A percentile compares a stretch with the other conserved stretches of the same genome.
These are phyloP conservation scores for Lactarius akahatsu DNA, from an alignment of 768 basidiomycete genomes.

Conservation along the genomic window DNA sequence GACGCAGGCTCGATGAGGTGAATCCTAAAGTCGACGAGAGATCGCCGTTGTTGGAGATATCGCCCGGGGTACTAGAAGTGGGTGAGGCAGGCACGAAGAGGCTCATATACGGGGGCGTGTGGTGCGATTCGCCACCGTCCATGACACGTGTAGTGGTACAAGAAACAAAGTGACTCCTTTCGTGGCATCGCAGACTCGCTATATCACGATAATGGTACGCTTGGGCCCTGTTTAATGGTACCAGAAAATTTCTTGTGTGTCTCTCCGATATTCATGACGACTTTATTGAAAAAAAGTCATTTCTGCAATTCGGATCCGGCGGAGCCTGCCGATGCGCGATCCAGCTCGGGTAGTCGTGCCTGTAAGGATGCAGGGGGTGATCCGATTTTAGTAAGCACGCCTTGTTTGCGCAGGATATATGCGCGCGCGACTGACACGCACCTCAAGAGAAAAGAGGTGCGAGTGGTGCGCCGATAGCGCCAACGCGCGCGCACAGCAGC, in stretches of 20 bases:
- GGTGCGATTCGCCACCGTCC: conserved; percentile 3
- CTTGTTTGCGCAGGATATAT: no score
- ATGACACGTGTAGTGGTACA: conserved; percentile 31
- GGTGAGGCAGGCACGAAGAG: neutral
- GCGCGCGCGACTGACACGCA: conserved; percentile 33
- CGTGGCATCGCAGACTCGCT: neutral
- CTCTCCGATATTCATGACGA: neutral
- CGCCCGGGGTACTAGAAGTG: neutral
- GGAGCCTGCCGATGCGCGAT: neutral
- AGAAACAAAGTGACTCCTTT: conserved; percentile 52
- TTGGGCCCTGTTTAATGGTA: neutral
- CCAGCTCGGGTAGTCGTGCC: conserved; percentile 21
- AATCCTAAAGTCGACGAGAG: conserved; percentile 16
- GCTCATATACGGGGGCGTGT: conserved; percentile 5
- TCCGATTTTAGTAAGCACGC: neutral
- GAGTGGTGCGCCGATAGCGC: conserved; percentile 73
- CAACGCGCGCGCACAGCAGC: conserved; percentile 61
- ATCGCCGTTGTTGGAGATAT: conserved; percentile 17
- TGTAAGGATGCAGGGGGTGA: neutral
- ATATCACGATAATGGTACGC: neutral
- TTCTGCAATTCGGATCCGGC: neutral
- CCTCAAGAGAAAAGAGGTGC: conserved; percentile 77
- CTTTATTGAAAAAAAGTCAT: neutral
- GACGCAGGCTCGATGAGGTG: conserved; percentile 33
- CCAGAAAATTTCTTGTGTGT: neutral